Conservation (phyloP, 2,329 filamentous ascomycete genomes). For the Exophiala sp. region DNA sequence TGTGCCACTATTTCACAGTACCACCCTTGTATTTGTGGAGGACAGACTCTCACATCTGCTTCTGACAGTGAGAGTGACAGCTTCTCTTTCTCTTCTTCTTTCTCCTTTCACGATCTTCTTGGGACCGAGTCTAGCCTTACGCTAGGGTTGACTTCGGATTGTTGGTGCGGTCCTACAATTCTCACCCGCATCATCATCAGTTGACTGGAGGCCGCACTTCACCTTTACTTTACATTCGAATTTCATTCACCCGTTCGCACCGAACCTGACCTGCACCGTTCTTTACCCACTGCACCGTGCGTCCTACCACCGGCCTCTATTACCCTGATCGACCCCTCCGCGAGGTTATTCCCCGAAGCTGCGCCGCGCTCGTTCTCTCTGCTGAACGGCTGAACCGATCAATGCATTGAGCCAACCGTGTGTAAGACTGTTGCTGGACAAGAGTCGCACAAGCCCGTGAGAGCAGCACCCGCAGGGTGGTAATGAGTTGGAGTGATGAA, state of each 20-base stretch:
- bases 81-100: neutral
- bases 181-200: no score
- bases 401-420: neutral
- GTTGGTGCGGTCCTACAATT: neutral
- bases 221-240: neutral
- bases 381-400: neutral
- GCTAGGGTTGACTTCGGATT: neutral
- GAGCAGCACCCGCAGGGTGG: constrained; percentile 4
- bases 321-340: neutral
- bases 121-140: neutral
- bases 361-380: neutral
- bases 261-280: neutral
- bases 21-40: neutral
- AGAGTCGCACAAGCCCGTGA: constrained; percentile 3
- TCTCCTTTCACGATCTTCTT: neutral
- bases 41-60: constrained; percentile 2
- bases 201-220: neutral
- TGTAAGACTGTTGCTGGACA: constrained; percentile 10
- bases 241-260: neutral
- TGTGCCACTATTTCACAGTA: neutral
- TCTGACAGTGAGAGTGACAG: constrained; percentile 3
- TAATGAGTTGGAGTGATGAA: constrained; percentile 55
- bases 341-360: neutral
- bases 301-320: neutral
- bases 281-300: neutral